Conservation (phyloP, 1,139 yeast species). For the Hemisphaericaspora lyxosophila region DNA sequence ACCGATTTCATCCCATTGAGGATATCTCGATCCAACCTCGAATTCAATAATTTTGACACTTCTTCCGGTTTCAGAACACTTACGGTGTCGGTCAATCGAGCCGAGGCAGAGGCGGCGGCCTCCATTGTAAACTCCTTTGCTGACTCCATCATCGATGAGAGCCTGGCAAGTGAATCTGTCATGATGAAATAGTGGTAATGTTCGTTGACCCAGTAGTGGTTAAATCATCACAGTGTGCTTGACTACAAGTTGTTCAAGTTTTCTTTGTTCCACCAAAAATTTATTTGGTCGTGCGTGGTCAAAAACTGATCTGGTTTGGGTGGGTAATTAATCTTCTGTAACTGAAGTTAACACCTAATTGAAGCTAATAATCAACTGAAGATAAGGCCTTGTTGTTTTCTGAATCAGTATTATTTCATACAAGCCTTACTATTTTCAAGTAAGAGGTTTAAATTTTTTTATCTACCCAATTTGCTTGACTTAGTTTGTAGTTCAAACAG, state of each 20-base stretch:
- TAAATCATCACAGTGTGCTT: no score
- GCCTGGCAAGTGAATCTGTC: slow-evolving; percentile 44
- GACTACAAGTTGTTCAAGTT: no score
- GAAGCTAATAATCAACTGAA: neutral
- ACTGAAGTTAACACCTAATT: no score
- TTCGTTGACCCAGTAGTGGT: no score
- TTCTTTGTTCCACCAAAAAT: no score
- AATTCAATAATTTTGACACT: slow-evolving; percentile 62
- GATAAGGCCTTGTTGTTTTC: no score
- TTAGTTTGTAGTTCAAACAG: no score
- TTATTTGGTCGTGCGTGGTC: neutral
- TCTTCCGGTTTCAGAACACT: slow-evolving; percentile 60
- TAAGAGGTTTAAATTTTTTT: no score
- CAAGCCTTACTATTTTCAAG: no score
- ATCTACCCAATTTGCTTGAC: no score
- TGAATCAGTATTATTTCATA: no score
- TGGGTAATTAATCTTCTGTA: neutral
- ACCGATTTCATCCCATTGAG: slow-evolving; percentile 76
- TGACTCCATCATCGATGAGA: slow-evolving; percentile 62
- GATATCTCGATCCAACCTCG: slow-evolving; percentile 70
- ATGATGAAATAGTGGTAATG: slow-evolving; percentile 16
- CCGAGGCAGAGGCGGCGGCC: slow-evolving; percentile 78
- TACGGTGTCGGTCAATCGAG: slow-evolving; percentile 59
- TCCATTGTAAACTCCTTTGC: slow-evolving; percentile 79
- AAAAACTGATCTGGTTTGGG: neutral